phyloP scores from a whole-genome alignment of 1,284 basidiomycete genomes.

The Puccinia hordei region DNA sequence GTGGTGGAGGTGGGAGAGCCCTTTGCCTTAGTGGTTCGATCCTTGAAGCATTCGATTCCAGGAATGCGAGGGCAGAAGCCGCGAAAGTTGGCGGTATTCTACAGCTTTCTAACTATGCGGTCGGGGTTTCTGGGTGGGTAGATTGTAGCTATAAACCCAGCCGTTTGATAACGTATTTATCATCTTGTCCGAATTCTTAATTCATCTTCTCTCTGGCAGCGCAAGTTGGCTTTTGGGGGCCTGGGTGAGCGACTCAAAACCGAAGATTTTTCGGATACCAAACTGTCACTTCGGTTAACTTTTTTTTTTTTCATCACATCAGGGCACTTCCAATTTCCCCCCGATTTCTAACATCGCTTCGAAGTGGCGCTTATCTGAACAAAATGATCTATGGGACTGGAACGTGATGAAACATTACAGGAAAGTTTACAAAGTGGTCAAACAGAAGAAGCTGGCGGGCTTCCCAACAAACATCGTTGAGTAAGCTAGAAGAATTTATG shows the following conservation, averaged over 20 bases:
- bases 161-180: background rate
- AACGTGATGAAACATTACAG: conserved; percentile 30
- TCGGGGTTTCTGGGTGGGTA: conserved; percentile 38
- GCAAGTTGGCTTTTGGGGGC: conserved; percentile 47
- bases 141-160: background rate
- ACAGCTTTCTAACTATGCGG: conserved; percentile 26
- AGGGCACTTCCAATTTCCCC: conserved; percentile 42
- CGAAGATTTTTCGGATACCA: background rate
- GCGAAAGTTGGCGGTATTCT: conserved; percentile 33
- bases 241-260: conserved; percentile 1
- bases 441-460: conserved; percentile 45
- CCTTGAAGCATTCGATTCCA: conserved; percentile 39
- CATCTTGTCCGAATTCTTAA: background rate
- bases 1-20: conserved; percentile 43
- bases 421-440: conserved; percentile 19
- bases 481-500: conserved; percentile 3
- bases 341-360: background rate
- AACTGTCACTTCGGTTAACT: background rate
- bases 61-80: conserved; percentile 18
- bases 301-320: background rate
- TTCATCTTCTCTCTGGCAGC: conserved; percentile 13
- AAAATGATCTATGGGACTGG: conserved; percentile 32
- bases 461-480: conserved; percentile 36
- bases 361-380: conserved; percentile 36
- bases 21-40: conserved; percentile 25